Base-by-base conservation (phyloP, 176 grass and related monocot genomes). In the Luzula sylvatica region DNA sequence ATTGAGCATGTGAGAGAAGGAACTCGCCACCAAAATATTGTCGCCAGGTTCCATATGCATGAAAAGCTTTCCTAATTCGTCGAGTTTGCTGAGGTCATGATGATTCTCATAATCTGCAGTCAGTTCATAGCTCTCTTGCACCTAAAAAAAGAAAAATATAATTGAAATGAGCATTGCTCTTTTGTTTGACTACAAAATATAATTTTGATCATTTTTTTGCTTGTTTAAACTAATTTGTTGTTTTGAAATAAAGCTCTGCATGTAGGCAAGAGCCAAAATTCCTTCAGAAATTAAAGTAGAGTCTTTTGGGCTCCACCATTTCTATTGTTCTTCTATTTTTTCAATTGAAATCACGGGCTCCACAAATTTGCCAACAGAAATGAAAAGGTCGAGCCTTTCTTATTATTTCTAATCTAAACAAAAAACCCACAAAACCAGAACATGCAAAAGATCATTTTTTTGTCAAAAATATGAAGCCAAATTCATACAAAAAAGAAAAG, bases 1-100 rank as follows among this genome's bases (percentile, higher is more conserved):
- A 65, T 98, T 98, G 67, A 98, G 92, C 92, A 98, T 98, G 72
- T 98, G 92, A 53, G 92, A 98, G 65, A 98, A 98, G 23, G 92
- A 98, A 35, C 86, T 75, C 11, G 92, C 76, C 14, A 98, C 69
- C 44, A 98, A 75, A 55, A 98, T 98, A 25, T 84, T 46, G 46
- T 87, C 86, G 0, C 75, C 81, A 0, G 86, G 81, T 8, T 62
- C 53, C 16, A 98, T 61, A 67, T 81, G 75, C 22, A 75, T 98
- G 38, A 98, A 64, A 50, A 80, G 74, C 28, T 75, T 75, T 32
- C 92, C 92, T 12, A 98, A 81, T 78, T 98, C 92, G 35, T 67
- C 75, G 26, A 98, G 75, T 68, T 81, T 46, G 7, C 60, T 67
- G 43, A 70, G 58, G 7, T 98, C 78, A 7, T 73, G 26, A 23